A percentile compares a stretch with the other conserved stretches of the same genome.
Conservation (phyloP, 345 rosid species). For the Gossypium longicalyx region DNA sequence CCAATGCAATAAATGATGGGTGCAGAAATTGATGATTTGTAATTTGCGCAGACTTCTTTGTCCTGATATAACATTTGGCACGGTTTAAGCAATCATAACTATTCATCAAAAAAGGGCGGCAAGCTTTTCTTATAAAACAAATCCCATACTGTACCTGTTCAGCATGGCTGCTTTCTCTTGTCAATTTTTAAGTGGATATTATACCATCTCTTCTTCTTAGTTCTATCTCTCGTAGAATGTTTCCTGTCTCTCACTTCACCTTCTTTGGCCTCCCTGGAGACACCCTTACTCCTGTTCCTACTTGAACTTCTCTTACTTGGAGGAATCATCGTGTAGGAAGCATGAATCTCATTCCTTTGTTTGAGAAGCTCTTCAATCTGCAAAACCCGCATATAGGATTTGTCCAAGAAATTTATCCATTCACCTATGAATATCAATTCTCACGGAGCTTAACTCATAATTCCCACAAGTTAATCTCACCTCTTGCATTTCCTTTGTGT, state of each 20-base stretch:
- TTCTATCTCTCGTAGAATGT: conserved; percentile 44
- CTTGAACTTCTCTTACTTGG: conserved; percentile 61
- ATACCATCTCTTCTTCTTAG: conserved; percentile 87
- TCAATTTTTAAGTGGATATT: conserved; percentile 74
- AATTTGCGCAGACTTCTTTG: background rate
- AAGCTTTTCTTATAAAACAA: background rate
- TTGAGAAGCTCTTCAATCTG: conserved; percentile 91
- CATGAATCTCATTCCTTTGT: conserved; percentile 76
- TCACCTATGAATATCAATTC: background rate
- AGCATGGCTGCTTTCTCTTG: conserved; percentile 93
- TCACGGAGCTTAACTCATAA: conserved; percentile 3
- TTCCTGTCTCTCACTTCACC: conserved; percentile 59
- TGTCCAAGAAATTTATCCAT: background rate
- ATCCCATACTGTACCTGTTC: conserved; percentile 24
- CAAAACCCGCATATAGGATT: conserved; percentile 10
- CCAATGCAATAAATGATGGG: conserved; percentile 9
- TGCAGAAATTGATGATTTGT: background rate
- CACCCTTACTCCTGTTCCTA: conserved; percentile 53
- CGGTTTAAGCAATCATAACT: conserved; percentile 1
- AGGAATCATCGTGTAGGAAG: conserved; percentile 62
- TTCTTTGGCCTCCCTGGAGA: conserved; percentile 57
- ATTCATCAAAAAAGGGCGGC: background rate
- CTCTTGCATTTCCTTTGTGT: conserved; percentile 88
- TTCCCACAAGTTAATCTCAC: conserved; percentile 38
- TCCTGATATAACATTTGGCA: background rate